Percentiles rank a stretch among this genome's conserved stretches.
These are phyloP conservation scores for Phytophthora europaea DNA, from an alignment of 352 stramenopile species.

Conservation along the genomic window DNA sequence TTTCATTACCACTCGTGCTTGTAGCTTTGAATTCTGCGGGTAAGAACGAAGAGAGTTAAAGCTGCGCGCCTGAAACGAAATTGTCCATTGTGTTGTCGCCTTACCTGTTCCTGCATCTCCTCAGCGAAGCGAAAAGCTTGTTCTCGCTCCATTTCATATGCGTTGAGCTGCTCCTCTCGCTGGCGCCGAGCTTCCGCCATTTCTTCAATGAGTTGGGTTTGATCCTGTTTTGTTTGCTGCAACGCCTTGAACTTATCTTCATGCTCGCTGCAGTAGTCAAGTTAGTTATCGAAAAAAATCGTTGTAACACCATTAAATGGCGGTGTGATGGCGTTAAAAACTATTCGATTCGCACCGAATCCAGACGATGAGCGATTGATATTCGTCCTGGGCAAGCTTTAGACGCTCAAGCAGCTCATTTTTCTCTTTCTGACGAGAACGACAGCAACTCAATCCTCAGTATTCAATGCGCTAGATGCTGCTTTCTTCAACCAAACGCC, in stretches of 20 bases:
- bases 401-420: constrained; percentile 43
- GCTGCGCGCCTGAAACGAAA: background rate
- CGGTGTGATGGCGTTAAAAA: background rate
- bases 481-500: background rate
- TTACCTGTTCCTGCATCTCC: constrained; percentile 41
- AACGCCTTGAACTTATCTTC: constrained; percentile 49
- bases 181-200: constrained; percentile 33
- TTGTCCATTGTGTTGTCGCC: background rate
- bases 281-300: background rate
- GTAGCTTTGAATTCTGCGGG: constrained; percentile 40
- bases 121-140: constrained; percentile 31
- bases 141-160: constrained; percentile 29
- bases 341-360: constrained; percentile 28
- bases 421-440: constrained; percentile 19
- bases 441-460: background rate
- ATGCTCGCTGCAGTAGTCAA: constrained; percentile 39
- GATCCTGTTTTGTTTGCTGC: constrained; percentile 45
- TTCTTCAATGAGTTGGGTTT: constrained; percentile 56
- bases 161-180: constrained; percentile 36
- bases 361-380: constrained; percentile 43
- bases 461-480: background rate
- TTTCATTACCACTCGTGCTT: constrained; percentile 31
- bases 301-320: no score
- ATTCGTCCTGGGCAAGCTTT: constrained; percentile 44
- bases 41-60: background rate